Percentiles rank a stretch among this genome's conserved stretches.
Evolutionary conservation across 257 asterid genomes (phyloP).

Genomic region (Nicotiana obtusifolia): DNA sequence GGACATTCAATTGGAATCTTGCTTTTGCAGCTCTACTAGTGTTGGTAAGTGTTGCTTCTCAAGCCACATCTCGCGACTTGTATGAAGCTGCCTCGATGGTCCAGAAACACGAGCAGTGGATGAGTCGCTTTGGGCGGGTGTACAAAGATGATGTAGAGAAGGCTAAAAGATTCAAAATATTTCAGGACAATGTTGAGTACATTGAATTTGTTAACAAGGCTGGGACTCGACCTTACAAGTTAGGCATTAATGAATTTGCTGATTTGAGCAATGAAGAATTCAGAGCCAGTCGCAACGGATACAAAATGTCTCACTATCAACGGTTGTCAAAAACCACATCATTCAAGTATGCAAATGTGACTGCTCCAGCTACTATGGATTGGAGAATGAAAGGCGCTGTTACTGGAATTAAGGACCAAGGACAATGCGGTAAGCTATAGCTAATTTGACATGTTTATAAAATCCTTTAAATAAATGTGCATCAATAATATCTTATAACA

Average conservation of each 20-base stretch:
- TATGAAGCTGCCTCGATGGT: neutral
- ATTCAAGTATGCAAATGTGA: neutral
- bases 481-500: no score
- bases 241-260: neutral
- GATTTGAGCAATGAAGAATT: neutral
- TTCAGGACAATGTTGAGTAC: neutral
- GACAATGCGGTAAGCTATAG: neutral
- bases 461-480: neutral
- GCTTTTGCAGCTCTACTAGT: neutral
- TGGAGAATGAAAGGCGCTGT: neutral
- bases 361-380: neutral
- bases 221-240: neutral
- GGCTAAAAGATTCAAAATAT: neutral
- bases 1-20: neutral
- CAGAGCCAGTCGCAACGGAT: neutral
- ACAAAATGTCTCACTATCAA: neutral
- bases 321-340: neutral
- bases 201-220: neutral
- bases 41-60: neutral
- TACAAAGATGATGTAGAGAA: neutral
- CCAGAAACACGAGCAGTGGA: neutral
- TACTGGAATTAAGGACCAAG: neutral
- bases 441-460: no score
- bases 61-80: neutral
- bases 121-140: neutral